Evolutionary conservation across 768 basidiomycete species (phyloP).

Genomic region (Tricholoma hemisulphureum): DNA sequence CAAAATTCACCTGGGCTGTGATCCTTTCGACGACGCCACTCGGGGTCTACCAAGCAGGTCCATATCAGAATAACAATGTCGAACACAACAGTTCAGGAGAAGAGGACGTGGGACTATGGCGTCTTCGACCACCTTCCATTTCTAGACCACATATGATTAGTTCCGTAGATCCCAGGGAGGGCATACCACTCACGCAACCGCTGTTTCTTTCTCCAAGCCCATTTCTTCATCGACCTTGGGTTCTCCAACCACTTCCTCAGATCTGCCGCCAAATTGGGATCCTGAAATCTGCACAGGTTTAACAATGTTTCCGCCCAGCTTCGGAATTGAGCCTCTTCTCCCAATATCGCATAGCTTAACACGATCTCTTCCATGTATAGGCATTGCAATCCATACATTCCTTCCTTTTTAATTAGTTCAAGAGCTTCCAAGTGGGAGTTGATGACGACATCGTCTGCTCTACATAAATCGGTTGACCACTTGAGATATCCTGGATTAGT

Average conservation of each 20-base stretch:
- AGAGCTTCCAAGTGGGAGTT: slow-evolving; percentile 38
- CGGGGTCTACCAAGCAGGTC: too few species aligned
- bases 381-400: slow-evolving; percentile 39
- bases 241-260: slow-evolving; percentile 31
- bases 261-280: slow-evolving; percentile 26
- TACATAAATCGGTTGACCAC: slow-evolving; percentile 43
- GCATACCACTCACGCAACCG: slow-evolving; percentile 27
- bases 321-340: slow-evolving; percentile 33
- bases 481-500: slow-evolving; percentile 38
- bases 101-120: not conserved
- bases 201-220: slow-evolving; percentile 44
- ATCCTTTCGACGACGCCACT: too few species aligned
- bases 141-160: not conserved
- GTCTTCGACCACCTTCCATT: not conserved
- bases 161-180: not conserved
- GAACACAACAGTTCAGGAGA: not conserved
- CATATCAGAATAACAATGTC: not conserved
- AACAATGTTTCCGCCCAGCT: slow-evolving; percentile 36
- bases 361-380: slow-evolving; percentile 44
- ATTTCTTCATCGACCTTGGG: slow-evolving; percentile 31
- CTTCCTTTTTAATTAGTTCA: slow-evolving; percentile 39
- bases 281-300: slow-evolving; percentile 22
- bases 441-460: slow-evolving; percentile 40
- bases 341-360: slow-evolving; percentile 40
- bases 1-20: too few species aligned